Conservation (phyloP, 805 yeast genomes). For the Kodamaea jinghongensis region DNA sequence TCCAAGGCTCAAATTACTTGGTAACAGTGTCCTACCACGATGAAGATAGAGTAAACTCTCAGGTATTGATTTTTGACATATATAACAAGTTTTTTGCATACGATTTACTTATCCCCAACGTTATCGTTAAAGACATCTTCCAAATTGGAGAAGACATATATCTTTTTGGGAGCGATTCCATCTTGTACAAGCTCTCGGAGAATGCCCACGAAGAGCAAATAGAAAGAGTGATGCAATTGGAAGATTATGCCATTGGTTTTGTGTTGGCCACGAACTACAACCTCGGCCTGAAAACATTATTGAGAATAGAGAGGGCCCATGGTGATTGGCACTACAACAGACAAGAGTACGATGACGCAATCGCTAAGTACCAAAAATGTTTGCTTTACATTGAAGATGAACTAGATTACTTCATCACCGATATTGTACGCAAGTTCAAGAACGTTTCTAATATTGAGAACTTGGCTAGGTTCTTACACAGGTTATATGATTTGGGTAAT, state of each 20-base stretch:
- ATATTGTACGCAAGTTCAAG: slow-evolving; percentile 73
- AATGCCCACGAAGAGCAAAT: slow-evolving; percentile 66
- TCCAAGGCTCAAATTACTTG: slow-evolving; percentile 41
- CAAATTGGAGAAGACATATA: slow-evolving; percentile 55
- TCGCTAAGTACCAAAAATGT: slow-evolving; percentile 64
- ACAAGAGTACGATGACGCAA: slow-evolving; percentile 66
- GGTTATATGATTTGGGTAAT: slow-evolving; percentile 49
- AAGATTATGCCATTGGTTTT: slow-evolving; percentile 70
- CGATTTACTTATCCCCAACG: slow-evolving; percentile 62
- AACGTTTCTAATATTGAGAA: slow-evolving; percentile 70
- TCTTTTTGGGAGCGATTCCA: slow-evolving; percentile 71
- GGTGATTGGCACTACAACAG: slow-evolving; percentile 72
- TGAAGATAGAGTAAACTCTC: slow-evolving; percentile 18
- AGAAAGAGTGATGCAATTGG: slow-evolving; percentile 63
- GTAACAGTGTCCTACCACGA: slow-evolving; percentile 52
- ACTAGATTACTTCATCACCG: slow-evolving; percentile 51
- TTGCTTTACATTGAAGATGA: slow-evolving; percentile 19
- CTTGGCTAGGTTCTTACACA: slow-evolving; percentile 61
- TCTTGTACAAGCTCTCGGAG: slow-evolving; percentile 65
- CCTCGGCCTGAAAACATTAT: slow-evolving; percentile 27
- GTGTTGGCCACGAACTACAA: slow-evolving; percentile 51
- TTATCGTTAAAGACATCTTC: slow-evolving; percentile 57
- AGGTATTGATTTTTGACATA: slow-evolving; percentile 63
- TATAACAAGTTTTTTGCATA: slow-evolving; percentile 68
- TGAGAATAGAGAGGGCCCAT: slow-evolving; percentile 41